Conservation (phyloP, 2,329 filamentous ascomycete genomes). For the Ploettnerulaceae sp. region DNA sequence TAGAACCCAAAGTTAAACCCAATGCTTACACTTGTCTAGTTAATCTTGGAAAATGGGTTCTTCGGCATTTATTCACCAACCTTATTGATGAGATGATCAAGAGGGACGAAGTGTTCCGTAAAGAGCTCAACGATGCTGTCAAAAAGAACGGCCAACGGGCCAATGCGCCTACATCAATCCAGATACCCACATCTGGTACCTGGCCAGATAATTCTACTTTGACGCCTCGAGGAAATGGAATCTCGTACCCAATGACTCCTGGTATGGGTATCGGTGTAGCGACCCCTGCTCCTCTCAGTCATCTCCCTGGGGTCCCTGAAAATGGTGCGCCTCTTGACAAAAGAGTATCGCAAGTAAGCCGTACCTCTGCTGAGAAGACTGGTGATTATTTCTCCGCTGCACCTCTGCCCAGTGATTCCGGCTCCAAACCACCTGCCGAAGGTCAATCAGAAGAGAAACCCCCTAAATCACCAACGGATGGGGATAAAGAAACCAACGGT, state of each 20-base stretch:
- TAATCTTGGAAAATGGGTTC: constrained; percentile 93
- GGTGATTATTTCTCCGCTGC: constrained; percentile 75
- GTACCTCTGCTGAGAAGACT: constrained; percentile 54
- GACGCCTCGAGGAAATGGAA: constrained; percentile 62
- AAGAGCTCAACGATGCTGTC: constrained; percentile 57
- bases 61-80: constrained; percentile 85
- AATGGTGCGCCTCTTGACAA: constrained; percentile 50
- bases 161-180: constrained; percentile 57
- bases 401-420: constrained; percentile 43
- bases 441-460: constrained; percentile 37
- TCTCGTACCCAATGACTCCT: constrained; percentile 62
- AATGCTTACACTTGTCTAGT: constrained; percentile 49
- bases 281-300: constrained; percentile 49
- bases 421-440: constrained; percentile 40
- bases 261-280: constrained; percentile 74
- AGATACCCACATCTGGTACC: constrained; percentile 43
- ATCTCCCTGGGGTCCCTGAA: constrained; percentile 46
- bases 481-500: constrained; percentile 54
- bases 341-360: constrained; percentile 50
- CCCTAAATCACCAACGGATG: constrained; percentile 48
- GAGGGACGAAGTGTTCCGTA: constrained; percentile 70
- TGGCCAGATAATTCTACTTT: constrained; percentile 40
- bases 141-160: constrained; percentile 54
- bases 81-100: constrained; percentile 87
- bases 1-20: background rate